These are phyloP conservation scores for Fusarium kyushuense DNA, from an alignment of 2,329 filamentous ascomycete genomes.

Conservation along the genomic window DNA sequence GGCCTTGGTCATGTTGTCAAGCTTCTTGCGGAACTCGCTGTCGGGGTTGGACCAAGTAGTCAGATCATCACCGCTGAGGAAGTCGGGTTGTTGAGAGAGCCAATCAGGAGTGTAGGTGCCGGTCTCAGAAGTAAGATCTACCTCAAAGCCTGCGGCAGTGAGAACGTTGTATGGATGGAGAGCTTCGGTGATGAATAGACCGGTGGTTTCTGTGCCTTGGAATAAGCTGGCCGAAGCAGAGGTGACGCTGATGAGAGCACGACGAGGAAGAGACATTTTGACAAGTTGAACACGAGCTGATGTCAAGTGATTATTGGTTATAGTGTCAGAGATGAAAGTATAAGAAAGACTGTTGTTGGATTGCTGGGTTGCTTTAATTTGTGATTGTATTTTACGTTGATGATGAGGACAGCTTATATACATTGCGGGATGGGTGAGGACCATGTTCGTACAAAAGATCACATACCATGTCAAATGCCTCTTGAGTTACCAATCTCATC, in stretches of 20 bases:
- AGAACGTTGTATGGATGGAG: slow-evolving; percentile 21
- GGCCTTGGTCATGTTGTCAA: slow-evolving; percentile 57
- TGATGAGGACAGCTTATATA: background rate
- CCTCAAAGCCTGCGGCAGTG: slow-evolving; percentile 14
- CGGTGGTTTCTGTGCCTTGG: slow-evolving; percentile 17
- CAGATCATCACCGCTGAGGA: slow-evolving; percentile 21
- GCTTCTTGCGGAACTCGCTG: slow-evolving; percentile 59
- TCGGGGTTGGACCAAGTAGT: slow-evolving; percentile 53
- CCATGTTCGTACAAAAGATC: no score
- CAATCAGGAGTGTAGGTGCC: slow-evolving; percentile 16
- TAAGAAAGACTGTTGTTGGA: background rate
- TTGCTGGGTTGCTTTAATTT: background rate
- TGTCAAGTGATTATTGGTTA: no score
- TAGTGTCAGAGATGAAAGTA: no score
- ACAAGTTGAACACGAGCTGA: no score
- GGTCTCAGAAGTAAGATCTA: slow-evolving; percentile 15
- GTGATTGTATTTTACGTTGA: background rate
- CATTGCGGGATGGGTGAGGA: no score
- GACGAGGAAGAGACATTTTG: slow-evolving; percentile 23
- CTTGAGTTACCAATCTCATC: background rate
- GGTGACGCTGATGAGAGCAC: slow-evolving; percentile 27
- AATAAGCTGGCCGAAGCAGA: slow-evolving; percentile 27
- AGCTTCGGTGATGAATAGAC: slow-evolving; percentile 15
- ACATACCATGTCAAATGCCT: no score
- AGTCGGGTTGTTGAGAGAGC: slow-evolving; percentile 22